A percentile compares a stretch with the other conserved stretches of the same genome.
These are phyloP conservation scores for Eustoma russellianum DNA, from an alignment of 257 asterid species.

Conservation along the genomic window DNA sequence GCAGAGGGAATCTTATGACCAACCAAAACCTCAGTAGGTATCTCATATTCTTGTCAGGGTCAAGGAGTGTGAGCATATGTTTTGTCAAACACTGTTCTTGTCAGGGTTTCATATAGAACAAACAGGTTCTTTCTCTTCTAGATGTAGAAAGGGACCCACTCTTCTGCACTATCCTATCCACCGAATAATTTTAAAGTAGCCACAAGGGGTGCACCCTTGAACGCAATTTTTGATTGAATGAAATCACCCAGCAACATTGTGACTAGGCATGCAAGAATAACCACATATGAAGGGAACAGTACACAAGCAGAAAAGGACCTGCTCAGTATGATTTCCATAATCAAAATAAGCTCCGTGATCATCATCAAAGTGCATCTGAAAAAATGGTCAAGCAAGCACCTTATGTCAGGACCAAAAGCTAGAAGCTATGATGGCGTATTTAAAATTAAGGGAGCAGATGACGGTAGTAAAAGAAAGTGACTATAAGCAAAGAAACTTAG, in stretches of 20 bases:
- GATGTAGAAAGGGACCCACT: no score
- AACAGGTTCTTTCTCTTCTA: no score
- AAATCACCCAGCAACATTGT: neutral
- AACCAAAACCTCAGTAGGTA: no score
- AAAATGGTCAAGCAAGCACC: constrained; percentile 11
- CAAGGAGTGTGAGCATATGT: no score
- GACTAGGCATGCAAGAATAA: neutral
- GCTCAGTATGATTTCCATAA: constrained; percentile 89
- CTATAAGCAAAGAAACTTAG: neutral
- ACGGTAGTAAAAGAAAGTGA: neutral
- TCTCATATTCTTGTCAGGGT: no score
- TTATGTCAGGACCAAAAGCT: constrained; percentile 7
- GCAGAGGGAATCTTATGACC: no score
- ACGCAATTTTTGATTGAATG: no score
- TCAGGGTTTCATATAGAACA: no score
- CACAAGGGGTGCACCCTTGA: no score
- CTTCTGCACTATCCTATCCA: no score
- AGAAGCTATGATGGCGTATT: constrained; percentile 2
- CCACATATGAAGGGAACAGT: neutral
- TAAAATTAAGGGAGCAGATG: neutral
- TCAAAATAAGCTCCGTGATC: constrained; percentile 75
- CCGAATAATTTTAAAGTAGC: no score
- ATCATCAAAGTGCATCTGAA: constrained; percentile 77
- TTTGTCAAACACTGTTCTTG: no score
- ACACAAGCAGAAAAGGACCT: constrained; percentile 37